Base-by-base conservation (phyloP, 2,329 filamentous ascomycete species). In the Colletotrichum higginsianum region DNA sequence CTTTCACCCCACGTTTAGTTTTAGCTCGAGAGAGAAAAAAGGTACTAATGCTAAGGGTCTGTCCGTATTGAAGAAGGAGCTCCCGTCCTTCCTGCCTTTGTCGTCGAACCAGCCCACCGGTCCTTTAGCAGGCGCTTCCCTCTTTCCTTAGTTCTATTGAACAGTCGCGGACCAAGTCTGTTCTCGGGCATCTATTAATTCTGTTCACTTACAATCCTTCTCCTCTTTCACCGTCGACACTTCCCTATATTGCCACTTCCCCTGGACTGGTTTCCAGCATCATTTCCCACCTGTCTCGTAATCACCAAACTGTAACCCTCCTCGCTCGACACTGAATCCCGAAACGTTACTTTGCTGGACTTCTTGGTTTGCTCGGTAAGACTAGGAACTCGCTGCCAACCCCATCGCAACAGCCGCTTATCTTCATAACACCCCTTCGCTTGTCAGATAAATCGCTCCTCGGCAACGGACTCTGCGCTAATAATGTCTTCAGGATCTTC, bases 171-270 rank as follows among this genome's bases (percentile, higher is more conserved):
- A 63, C 40, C 50, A 12, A 50, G 49, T 23, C 38, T 57, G 61
- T 61, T 56, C 56, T 50, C 40, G 53, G 70, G 47, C 9, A 50
- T 57, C 18, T 26, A 40, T 30, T 71, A 72, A 72, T 66, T 26
- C 49, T 72, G 70, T 71, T 71, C 70, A 53, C 61, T 6, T 66
- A 46, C 66, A 72, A 53, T 72, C 61, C 23, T 70, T 72, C 61
- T 61, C 38, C 8, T 46, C 40, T 38, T 30, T 23, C 47, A 61
- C 49, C 26, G 18, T 56, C 42, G n/a, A 26, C 40, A 42, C 66
- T 61, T 66, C 49, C 21, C 67, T 70, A 66, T 50, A 66, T 57
- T 30, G 52, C 6, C 23, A 26, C 40, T 44, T 15, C 26, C 30
- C 26, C 58, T 58, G 66, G 66, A 64, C 66, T 56, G 66, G 66